phyloP scores from a whole-genome alignment of 2,329 filamentous ascomycete species.

The Ophiostoma sp. region DNA sequence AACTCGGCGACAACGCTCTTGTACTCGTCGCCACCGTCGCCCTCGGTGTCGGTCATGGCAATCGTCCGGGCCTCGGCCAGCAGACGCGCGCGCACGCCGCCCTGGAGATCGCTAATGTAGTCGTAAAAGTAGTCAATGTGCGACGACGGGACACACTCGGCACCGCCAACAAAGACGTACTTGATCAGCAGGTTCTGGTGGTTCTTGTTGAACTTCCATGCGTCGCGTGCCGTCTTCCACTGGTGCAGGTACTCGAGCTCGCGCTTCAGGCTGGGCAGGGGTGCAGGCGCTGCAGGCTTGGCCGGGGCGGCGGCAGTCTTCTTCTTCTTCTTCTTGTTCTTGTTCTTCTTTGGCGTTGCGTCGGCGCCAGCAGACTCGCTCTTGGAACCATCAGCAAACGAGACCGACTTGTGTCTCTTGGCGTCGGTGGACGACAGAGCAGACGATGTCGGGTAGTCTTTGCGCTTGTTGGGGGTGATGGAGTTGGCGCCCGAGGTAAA shows the following conservation, averaged over 20 bases:
- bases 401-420: slow-evolving; percentile 44
- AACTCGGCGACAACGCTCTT: slow-evolving; percentile 51
- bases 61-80: slow-evolving; percentile 60
- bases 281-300: slow-evolving; percentile 12
- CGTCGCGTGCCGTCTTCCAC: slow-evolving; percentile 63
- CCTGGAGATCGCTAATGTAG: slow-evolving; percentile 76
- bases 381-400: slow-evolving; percentile 44
- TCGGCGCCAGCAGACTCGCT: slow-evolving; percentile 21
- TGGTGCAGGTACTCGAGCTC: slow-evolving; percentile 71
- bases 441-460: slow-evolving; percentile 23
- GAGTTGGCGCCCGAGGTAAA: slow-evolving; percentile 8
- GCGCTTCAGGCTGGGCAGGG: slow-evolving; percentile 43
- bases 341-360: slow-evolving; percentile 24
- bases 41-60: slow-evolving; percentile 50
- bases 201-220: slow-evolving; percentile 97
- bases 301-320: slow-evolving; percentile 31
- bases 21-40: slow-evolving; percentile 39
- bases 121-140: slow-evolving; percentile 65
- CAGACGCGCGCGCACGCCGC: slow-evolving; percentile 64
- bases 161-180: slow-evolving; percentile 67
- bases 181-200: slow-evolving; percentile 81
- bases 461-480: slow-evolving; percentile 26
- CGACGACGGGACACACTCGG: slow-evolving; percentile 55
- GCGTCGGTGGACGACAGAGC: slow-evolving; percentile 26
- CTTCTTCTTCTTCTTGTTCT: slow-evolving; percentile 31